Percentiles rank a stretch among this genome's conserved stretches.
These are phyloP conservation scores for Chaetomiaceae sp. DNA, from an alignment of 2,329 filamentous ascomycete species.

Conservation along the genomic window DNA sequence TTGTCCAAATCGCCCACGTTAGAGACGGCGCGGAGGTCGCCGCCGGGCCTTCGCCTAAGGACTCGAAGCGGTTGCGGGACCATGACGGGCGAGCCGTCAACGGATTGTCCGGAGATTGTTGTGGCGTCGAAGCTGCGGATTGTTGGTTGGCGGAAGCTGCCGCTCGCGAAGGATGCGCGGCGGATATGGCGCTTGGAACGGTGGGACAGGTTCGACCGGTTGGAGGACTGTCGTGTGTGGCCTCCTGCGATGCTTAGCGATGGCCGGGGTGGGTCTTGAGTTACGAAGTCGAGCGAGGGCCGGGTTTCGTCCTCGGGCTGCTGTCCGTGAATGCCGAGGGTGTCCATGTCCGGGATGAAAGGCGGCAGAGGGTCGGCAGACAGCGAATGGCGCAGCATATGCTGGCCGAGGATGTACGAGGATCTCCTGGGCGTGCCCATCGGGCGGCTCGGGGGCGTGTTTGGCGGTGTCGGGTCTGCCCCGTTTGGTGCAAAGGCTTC, in stretches of 20 bases:
- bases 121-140: conserved; percentile 59
- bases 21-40: conserved; percentile 64
- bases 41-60: conserved; percentile 68
- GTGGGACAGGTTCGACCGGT: conserved; percentile 44
- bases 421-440: conserved; percentile 48
- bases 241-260: conserved; percentile 33
- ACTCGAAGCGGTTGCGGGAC: conserved; percentile 54
- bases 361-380: conserved; percentile 41
- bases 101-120: conserved; percentile 51
- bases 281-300: conserved; percentile 31
- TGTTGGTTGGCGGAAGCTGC: conserved; percentile 45
- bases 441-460: conserved; percentile 49
- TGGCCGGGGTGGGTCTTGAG: conserved; percentile 30
- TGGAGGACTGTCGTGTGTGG: conserved; percentile 45
- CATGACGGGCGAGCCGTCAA: conserved; percentile 37
- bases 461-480: conserved; percentile 56
- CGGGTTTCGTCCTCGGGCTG: conserved; percentile 33
- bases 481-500: conserved; percentile 48
- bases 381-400: conserved; percentile 35
- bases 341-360: conserved; percentile 44
- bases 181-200: conserved; percentile 50
- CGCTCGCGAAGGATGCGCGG: conserved; percentile 58
- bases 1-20: conserved; percentile 59
- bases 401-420: conserved; percentile 50
- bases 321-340: conserved; percentile 30